Percentiles rank a stretch among this genome's conserved stretches.
These are phyloP conservation scores for Wickerhamiella infanticola DNA, from an alignment of 1,139 yeast genomes.

Conservation along the genomic window DNA sequence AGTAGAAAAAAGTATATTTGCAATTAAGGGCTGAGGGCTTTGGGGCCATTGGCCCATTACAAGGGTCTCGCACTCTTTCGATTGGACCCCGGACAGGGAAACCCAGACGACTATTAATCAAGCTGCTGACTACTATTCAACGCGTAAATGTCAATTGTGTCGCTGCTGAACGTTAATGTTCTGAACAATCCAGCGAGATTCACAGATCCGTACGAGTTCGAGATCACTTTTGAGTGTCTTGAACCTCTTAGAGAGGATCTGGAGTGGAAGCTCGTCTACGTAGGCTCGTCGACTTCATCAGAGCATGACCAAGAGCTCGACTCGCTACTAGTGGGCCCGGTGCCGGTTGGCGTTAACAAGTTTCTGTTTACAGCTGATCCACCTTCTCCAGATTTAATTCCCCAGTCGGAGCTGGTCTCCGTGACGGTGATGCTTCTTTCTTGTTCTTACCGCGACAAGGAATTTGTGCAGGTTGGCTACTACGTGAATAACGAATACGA, in stretches of 20 bases:
- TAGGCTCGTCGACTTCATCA: conserved; percentile 40
- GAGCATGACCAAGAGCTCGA: conserved; percentile 96
- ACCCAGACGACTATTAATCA: background rate
- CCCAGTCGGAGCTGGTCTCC: conserved; percentile 86
- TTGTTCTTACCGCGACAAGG: conserved; percentile 85
- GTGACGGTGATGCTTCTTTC: conserved; percentile 87
- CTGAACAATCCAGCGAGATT: conserved; percentile 92
- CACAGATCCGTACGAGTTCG: conserved; percentile 86
- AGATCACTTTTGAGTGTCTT: conserved; percentile 90
- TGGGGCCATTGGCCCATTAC: too few relatives aligned
- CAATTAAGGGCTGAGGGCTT: too few relatives aligned
- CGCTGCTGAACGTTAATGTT: conserved; percentile 80
- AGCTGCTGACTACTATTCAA: background rate
- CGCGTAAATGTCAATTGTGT: conserved; percentile 70
- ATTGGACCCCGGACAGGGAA: too few relatives aligned
- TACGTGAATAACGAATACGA: conserved; percentile 96
- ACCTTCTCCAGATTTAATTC: conserved; percentile 88
- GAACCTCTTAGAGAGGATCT: conserved; percentile 86
- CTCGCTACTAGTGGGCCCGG: conserved; percentile 91
- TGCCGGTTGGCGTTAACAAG: conserved; percentile 92
- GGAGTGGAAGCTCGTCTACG: conserved; percentile 95
- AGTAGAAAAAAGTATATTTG: too few relatives aligned
- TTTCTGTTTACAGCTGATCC: conserved; percentile 91
- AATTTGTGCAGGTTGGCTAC: conserved; percentile 92
- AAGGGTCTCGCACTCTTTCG: too few relatives aligned